Conservation (phyloP, 2,329 filamentous ascomycete genomes). For the Monosporascus sp. region DNA sequence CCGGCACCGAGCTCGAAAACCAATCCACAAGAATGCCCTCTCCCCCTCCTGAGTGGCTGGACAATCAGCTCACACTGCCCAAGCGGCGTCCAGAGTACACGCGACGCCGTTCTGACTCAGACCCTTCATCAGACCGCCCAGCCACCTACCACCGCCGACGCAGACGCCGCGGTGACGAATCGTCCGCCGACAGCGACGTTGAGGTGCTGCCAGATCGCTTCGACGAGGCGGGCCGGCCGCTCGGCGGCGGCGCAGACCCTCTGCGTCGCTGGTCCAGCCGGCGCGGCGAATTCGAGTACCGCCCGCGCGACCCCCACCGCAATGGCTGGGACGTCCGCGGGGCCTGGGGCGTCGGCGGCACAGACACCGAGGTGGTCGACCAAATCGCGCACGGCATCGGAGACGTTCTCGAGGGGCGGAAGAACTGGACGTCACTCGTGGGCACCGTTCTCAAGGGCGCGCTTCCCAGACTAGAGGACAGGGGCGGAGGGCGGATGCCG, state of each 20-base stretch:
- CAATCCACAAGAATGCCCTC: not conserved
- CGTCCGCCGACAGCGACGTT: slow-evolving; percentile 16
- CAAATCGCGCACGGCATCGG: slow-evolving; percentile 6
- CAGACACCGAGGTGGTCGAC: slow-evolving; percentile 8
- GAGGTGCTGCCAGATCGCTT: slow-evolving; percentile 28
- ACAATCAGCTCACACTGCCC: not conserved
- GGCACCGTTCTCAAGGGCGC: slow-evolving; percentile 3
- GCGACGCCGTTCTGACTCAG: slow-evolving; percentile 18
- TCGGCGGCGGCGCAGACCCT: slow-evolving; percentile 7
- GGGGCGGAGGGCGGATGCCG: not conserved
- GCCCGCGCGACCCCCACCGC: slow-evolving; percentile 6
- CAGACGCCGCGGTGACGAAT: slow-evolving; percentile 7
- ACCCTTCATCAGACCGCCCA: slow-evolving; percentile 14
- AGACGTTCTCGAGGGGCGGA: slow-evolving; percentile 5
- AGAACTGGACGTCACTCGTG: slow-evolving; percentile 6
- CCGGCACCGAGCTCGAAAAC: slow-evolving; percentile 4
- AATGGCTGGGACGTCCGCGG: slow-evolving; percentile 1
- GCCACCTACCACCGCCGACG: slow-evolving; percentile 3
- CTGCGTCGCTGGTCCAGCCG: slow-evolving; percentile 6
- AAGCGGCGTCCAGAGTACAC: slow-evolving; percentile 4
- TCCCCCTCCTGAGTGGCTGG: not conserved
- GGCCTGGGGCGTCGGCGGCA: slow-evolving; percentile 6
- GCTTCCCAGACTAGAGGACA: not conserved
- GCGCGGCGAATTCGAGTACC: slow-evolving; percentile 17
- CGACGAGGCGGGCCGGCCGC: slow-evolving; percentile 19